Conservation (phyloP, 768 basidiomycete genomes). For the Boletus edulis region DNA sequence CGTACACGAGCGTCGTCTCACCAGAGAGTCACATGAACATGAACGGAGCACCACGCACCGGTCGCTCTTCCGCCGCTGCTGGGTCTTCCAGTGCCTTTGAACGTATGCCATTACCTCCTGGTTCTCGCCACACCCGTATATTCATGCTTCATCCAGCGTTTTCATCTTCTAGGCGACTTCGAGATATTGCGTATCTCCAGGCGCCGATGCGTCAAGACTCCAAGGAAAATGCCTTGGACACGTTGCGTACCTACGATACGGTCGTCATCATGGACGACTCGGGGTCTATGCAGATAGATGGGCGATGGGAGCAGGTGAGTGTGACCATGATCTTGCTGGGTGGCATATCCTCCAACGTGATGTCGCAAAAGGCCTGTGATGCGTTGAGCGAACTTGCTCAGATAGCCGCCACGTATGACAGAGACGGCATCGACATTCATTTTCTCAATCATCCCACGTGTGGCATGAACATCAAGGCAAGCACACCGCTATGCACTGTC, state of each 20-base stretch:
- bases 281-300: constrained; percentile 45
- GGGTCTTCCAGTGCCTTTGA: constrained; percentile 5
- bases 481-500: background rate
- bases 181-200: constrained; percentile 22
- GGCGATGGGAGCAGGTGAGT: constrained; percentile 49
- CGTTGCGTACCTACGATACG: constrained; percentile 49
- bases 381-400: constrained; percentile 45
- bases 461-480: constrained; percentile 40
- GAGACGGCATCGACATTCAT: constrained; percentile 59
- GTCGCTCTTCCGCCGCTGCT: constrained; percentile 1
- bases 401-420: constrained; percentile 48
- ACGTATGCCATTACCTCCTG: constrained; percentile 21
- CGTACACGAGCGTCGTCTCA: constrained; percentile 15
- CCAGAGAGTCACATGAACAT: constrained; percentile 6
- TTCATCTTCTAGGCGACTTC: constrained; percentile 15
- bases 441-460: constrained; percentile 48
- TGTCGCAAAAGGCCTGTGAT: constrained; percentile 5
- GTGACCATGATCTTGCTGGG: background rate
- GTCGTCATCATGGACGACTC: constrained; percentile 63
- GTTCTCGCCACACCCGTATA: constrained; percentile 21
- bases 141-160: constrained; percentile 22
- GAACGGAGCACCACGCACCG: background rate
- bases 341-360: background rate
- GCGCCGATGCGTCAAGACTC: constrained; percentile 28
- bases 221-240: constrained; percentile 31